A percentile compares a stretch with the other conserved stretches of the same genome.
phyloP scores from a whole-genome alignment of 305 asterid species.

The Fraxinus sp. region DNA sequence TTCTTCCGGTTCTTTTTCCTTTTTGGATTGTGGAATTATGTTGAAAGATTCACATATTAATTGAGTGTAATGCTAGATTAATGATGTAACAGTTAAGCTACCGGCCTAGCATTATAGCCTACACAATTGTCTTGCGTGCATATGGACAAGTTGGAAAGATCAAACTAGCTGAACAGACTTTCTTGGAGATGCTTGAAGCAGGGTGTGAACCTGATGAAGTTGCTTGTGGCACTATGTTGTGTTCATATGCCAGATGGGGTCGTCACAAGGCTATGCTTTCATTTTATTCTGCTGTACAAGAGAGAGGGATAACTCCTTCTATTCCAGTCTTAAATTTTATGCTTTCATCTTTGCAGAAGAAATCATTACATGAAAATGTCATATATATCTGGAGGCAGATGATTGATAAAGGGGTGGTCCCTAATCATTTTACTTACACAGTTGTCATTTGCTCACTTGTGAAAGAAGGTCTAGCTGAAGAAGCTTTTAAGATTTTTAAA shows the following conservation, averaged over 20 bases:
- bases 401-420: slow-evolving; percentile 58
- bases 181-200: slow-evolving; percentile 93
- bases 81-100: slow-evolving; percentile 81
- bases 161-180: slow-evolving; percentile 79
- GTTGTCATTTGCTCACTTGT: slow-evolving; percentile 75
- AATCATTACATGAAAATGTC: slow-evolving; percentile 61
- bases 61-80: slow-evolving; percentile 77
- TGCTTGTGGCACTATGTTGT: slow-evolving; percentile 95
- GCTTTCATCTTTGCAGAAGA: slow-evolving; percentile 93
- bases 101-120: slow-evolving; percentile 81
- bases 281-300: slow-evolving; percentile 78
- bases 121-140: slow-evolving; percentile 79
- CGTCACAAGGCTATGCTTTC: slow-evolving; percentile 84
- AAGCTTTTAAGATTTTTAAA: slow-evolving; percentile 57
- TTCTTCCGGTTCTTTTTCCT: neutral
- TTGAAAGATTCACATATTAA: slow-evolving; percentile 33
- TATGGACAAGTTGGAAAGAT: slow-evolving; percentile 92
- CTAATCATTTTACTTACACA: slow-evolving; percentile 73
- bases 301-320: slow-evolving; percentile 62
- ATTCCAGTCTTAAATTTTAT: slow-evolving; percentile 79
- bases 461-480: slow-evolving; percentile 59
- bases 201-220: slow-evolving; percentile 96
- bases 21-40: slow-evolving; percentile 1
- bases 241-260: slow-evolving; percentile 92
- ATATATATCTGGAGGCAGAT: slow-evolving; percentile 64